phyloP scores from a whole-genome alignment of 129 eudicot species.

The Tagetes erecta region DNA sequence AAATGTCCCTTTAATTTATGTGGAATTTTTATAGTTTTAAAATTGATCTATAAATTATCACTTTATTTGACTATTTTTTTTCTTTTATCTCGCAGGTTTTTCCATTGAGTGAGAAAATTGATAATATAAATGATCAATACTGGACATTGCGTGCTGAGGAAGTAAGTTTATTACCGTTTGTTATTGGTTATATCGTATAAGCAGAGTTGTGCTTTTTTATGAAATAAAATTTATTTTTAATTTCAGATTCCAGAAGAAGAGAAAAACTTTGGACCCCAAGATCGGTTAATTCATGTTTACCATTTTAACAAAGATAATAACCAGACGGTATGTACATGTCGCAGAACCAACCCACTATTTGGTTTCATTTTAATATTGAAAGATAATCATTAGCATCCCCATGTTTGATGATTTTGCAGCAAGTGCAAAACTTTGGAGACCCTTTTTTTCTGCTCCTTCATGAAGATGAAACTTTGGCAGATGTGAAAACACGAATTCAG shows the following conservation, averaged over 20 bases:
- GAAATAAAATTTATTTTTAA: neutral
- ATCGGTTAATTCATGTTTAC: constrained; percentile 93
- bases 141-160: constrained; percentile 99
- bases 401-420: constrained; percentile 48
- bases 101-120: constrained; percentile 73
- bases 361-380: neutral
- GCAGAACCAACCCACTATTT: neutral
- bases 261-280: constrained; percentile 69
- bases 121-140: constrained; percentile 93
- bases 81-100: constrained; percentile 57
- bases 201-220: neutral
- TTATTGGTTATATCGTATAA: neutral
- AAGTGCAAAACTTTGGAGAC: constrained; percentile 91
- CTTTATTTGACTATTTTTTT: neutral
- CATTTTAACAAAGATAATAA: constrained; percentile 84
- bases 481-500: constrained; percentile 77
- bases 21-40: neutral
- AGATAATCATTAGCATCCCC: neutral
- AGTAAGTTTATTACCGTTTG: constrained; percentile 31
- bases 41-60: neutral
- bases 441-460: constrained; percentile 85
- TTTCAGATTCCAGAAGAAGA: constrained; percentile 95
- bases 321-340: constrained; percentile 60
- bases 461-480: constrained; percentile 83
- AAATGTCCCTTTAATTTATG: neutral